Evolutionary conservation across 2,329 filamentous ascomycete species (phyloP).

Genomic region (Mariannaea sp.): DNA sequence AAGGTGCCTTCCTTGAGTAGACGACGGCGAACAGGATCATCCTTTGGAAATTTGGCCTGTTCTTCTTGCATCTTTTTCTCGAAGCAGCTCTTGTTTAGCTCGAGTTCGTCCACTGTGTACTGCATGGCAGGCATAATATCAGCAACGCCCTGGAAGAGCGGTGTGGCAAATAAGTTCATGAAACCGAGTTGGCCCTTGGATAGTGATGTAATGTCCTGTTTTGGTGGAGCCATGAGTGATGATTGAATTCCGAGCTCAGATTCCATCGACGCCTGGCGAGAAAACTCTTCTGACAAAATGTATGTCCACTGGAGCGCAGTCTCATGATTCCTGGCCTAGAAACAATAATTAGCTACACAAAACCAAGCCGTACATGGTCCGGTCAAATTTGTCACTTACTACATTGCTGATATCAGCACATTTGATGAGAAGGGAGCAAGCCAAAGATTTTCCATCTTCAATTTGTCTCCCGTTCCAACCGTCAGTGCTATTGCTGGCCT

Average conservation of each 20-base stretch:
- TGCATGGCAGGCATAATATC: slow-evolving; percentile 84
- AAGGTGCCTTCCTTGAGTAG: slow-evolving; percentile 48
- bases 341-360: slow-evolving; percentile 29
- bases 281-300: slow-evolving; percentile 94
- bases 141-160: slow-evolving; percentile 85
- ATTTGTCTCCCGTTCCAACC: slow-evolving; percentile 77
- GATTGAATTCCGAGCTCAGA: slow-evolving; percentile 83
- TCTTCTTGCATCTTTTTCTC: slow-evolving; percentile 69
- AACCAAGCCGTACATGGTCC: neutral
- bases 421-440: slow-evolving; percentile 94
- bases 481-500: slow-evolving; percentile 67
- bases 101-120: slow-evolving; percentile 83
- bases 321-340: slow-evolving; percentile 80
- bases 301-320: slow-evolving; percentile 88
- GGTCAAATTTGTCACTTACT: slow-evolving; percentile 65
- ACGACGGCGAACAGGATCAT: slow-evolving; percentile 46
- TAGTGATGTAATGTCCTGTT: slow-evolving; percentile 81
- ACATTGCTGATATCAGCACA: slow-evolving; percentile 99
- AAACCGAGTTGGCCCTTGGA: slow-evolving; percentile 91
- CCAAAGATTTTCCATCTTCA: slow-evolving; percentile 76
- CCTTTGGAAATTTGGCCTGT: slow-evolving; percentile 51
- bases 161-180: slow-evolving; percentile 94
- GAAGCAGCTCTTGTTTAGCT: slow-evolving; percentile 77
- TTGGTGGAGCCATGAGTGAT: slow-evolving; percentile 82
- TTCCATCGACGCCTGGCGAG: slow-evolving; percentile 92